A percentile compares a stretch with the other conserved stretches of the same genome.
Evolutionary conservation across 2,329 filamentous ascomycete species (phyloP).

Genomic region (Calonectria hawksworthii): DNA sequence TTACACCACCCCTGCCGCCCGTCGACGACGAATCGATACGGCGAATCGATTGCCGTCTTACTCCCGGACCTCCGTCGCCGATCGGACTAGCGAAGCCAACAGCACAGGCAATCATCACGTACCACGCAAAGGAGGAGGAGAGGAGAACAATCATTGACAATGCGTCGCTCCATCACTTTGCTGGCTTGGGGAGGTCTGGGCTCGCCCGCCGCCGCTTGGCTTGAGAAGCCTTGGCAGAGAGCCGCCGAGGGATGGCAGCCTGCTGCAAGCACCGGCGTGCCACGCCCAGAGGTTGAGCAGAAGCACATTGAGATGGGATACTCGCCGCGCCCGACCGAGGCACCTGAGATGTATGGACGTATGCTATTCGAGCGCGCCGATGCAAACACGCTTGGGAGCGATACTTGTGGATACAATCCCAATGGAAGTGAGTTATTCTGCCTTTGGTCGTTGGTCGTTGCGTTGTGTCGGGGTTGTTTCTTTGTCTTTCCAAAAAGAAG

Average conservation of each 20-base stretch:
- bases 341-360: slow-evolving; percentile 46
- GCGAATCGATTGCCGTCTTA: background rate
- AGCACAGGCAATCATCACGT: background rate
- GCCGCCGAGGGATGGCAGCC: slow-evolving; percentile 46
- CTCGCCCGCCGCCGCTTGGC: slow-evolving; percentile 41
- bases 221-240: slow-evolving; percentile 38
- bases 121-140: background rate
- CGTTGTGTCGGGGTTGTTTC: background rate
- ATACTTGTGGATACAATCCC: slow-evolving; percentile 50
- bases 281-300: slow-evolving; percentile 29
- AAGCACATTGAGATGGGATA: slow-evolving; percentile 48
- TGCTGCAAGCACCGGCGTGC: slow-evolving; percentile 44
- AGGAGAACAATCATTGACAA: slow-evolving; percentile 8
- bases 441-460: background rate
- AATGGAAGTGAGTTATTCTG: slow-evolving; percentile 46
- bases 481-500: background rate
- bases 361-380: slow-evolving; percentile 48
- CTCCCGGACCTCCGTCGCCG: background rate
- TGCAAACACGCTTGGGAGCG: slow-evolving; percentile 45
- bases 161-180: slow-evolving; percentile 39
- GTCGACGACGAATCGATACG: background rate
- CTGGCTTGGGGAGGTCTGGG: slow-evolving; percentile 43
- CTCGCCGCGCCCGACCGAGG: slow-evolving; percentile 50
- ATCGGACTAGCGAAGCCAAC: background rate
- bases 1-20: background rate